Conservation (phyloP, 352 stramenopile genomes). For the Phytophthora pisi region DNA sequence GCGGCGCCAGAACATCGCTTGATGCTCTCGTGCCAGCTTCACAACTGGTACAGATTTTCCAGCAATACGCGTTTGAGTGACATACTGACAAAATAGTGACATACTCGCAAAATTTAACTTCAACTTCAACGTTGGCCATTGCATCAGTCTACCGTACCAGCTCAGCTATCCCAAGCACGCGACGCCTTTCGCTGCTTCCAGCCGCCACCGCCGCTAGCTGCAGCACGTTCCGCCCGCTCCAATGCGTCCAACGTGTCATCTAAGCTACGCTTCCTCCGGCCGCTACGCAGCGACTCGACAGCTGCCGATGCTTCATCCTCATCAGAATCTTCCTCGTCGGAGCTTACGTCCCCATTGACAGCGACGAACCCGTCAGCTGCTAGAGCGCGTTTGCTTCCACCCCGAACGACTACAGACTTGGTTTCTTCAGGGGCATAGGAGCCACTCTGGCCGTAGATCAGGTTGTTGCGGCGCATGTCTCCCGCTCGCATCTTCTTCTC, state of each 20-base stretch:
- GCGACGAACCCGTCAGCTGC: constrained; percentile 58
- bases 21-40: constrained; percentile 2
- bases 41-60: neutral
- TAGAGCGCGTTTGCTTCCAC: constrained; percentile 28
- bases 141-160: neutral
- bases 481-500: constrained; percentile 37
- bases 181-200: constrained; percentile 23
- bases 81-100: constrained; percentile 14
- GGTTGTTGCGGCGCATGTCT: constrained; percentile 46
- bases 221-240: constrained; percentile 45
- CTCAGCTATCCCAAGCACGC: constrained; percentile 19
- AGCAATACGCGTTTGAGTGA: constrained; percentile 20
- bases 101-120: no score
- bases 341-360: constrained; percentile 54
- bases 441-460: constrained; percentile 50
- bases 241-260: constrained; percentile 47
- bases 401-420: constrained; percentile 52
- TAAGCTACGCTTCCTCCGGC: constrained; percentile 23
- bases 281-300: constrained; percentile 6
- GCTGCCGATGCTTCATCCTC: constrained; percentile 21
- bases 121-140: constrained; percentile 10
- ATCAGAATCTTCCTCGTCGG: constrained; percentile 34
- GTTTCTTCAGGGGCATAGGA: constrained; percentile 57
- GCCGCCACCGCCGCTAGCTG: neutral
- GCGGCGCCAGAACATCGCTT: constrained; percentile 69